These are phyloP conservation scores for Citrus sinensis DNA, from an alignment of 345 rosid genomes.

Conservation along the genomic window DNA sequence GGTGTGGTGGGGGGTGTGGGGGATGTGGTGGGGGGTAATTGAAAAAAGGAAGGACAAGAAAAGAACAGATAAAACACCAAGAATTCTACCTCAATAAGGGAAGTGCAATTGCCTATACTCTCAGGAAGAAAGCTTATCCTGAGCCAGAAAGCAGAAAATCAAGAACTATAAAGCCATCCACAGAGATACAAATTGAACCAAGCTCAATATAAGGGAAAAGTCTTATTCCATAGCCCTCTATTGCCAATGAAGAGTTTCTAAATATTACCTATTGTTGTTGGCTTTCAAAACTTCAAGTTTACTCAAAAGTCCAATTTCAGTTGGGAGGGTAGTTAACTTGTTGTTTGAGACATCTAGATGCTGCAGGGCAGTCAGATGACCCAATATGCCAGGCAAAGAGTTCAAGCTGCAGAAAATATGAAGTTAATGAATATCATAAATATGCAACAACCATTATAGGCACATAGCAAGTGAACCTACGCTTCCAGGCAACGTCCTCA, in stretches of 20 bases:
- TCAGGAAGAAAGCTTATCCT: constrained; percentile 56
- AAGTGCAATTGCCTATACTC: constrained; percentile 49
- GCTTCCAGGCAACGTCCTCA: not conserved
- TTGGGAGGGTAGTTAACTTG: constrained; percentile 63
- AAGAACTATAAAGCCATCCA: not conserved
- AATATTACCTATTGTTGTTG: constrained; percentile 65
- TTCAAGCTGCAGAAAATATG: constrained; percentile 56
- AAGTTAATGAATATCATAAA: not conserved
- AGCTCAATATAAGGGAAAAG: not conserved
- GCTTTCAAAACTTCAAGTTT: constrained; percentile 76
- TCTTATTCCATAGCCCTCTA: not conserved
- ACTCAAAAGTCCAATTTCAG: constrained; percentile 59
- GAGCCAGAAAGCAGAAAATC: constrained; percentile 20
- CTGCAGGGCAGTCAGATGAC: constrained; percentile 55
- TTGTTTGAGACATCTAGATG: constrained; percentile 69
- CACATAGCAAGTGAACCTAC: not conserved
- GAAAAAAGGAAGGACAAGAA: too few species aligned
- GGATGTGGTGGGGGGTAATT: too few species aligned
- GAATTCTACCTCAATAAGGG: constrained; percentile 62
- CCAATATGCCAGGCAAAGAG: constrained; percentile 54
- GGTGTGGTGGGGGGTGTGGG: too few species aligned
- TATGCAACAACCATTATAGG: not conserved
- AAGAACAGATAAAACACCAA: not conserved
- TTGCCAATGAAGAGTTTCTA: not conserved
- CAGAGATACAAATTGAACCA: not conserved